These are phyloP conservation scores for Miscanthus lutarioriparius DNA, from an alignment of 176 grass and related monocot species.

Conservation along the genomic window DNA sequence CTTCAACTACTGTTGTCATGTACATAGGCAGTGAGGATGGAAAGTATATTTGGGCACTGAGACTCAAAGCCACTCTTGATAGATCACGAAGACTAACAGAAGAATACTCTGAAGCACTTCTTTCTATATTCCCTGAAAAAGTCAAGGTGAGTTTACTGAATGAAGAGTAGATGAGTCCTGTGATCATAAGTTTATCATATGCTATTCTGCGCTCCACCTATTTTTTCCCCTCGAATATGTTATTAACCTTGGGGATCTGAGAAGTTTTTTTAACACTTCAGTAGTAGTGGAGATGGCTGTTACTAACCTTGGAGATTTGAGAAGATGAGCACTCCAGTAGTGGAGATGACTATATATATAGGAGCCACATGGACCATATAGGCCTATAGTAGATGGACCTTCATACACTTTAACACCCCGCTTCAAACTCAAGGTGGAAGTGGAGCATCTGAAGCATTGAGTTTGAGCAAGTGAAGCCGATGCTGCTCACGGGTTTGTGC, in stretches of 20 bases:
- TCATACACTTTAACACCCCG: no score
- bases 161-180: not conserved
- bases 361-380: not conserved
- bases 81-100: conserved; percentile 89
- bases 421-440: no score
- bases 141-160: conserved; percentile 59
- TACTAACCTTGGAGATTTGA: not conserved
- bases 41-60: conserved; percentile 82
- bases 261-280: no score
- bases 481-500: no score
- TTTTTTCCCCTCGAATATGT: not conserved
- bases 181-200: not conserved
- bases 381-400: not conserved
- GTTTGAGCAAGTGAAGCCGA: no score
- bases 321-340: not conserved
- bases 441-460: no score
- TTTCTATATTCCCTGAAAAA: conserved; percentile 89
- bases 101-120: conserved; percentile 91
- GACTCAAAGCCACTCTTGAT: conserved; percentile 93
- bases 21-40: conserved; percentile 77
- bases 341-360: not conserved
- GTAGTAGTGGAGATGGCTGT: not conserved
- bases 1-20: conserved; percentile 34
- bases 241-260: not conserved
- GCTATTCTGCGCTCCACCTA: not conserved